These are phyloP conservation scores for Nakaseomyces nivariensis DNA, from an alignment of 1,139 yeast species.

Conservation along the genomic window DNA sequence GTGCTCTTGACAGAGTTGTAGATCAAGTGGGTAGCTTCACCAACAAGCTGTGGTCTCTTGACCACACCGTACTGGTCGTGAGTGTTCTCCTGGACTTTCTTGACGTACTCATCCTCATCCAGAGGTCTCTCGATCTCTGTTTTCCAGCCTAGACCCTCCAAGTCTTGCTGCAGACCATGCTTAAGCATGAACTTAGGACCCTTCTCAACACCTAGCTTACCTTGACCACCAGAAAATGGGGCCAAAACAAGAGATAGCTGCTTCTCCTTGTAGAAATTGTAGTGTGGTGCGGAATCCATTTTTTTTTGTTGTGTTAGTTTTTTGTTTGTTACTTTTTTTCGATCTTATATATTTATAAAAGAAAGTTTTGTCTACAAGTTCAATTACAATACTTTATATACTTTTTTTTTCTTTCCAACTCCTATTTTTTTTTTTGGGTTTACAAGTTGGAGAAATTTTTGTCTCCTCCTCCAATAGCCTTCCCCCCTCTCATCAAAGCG, in stretches of 20 bases:
- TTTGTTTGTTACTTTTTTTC: not conserved
- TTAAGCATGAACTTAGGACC: constrained; percentile 80
- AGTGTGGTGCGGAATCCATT: constrained; percentile 23
- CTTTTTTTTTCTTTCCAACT: no score
- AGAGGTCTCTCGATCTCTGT: constrained; percentile 51
- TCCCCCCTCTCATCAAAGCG: no score
- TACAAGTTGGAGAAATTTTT: no score
- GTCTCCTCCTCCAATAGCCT: no score
- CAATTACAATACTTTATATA: no score
- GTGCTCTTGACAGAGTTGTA: constrained; percentile 46
- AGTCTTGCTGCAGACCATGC: constrained; percentile 57
- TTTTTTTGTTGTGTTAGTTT: not conserved
- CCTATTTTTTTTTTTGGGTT: no score
- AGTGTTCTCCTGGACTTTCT: constrained; percentile 27
- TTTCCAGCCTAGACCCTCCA: constrained; percentile 65
- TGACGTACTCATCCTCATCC: constrained; percentile 37
- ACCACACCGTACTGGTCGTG: constrained; percentile 43
- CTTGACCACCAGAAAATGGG: constrained; percentile 96
- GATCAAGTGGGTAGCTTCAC: constrained; percentile 57
- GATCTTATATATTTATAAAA: not conserved
- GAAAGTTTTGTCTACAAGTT: no score
- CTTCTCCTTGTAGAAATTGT: constrained; percentile 45
- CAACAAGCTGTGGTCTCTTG: constrained; percentile 70
- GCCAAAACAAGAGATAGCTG: constrained; percentile 63
- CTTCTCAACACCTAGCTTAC: constrained; percentile 82